Evolutionary conservation across 2,329 filamentous ascomycete genomes (phyloP), one percentile per base, ranked within the genome.

Genomic region (Dactylellina sp.): DNA sequence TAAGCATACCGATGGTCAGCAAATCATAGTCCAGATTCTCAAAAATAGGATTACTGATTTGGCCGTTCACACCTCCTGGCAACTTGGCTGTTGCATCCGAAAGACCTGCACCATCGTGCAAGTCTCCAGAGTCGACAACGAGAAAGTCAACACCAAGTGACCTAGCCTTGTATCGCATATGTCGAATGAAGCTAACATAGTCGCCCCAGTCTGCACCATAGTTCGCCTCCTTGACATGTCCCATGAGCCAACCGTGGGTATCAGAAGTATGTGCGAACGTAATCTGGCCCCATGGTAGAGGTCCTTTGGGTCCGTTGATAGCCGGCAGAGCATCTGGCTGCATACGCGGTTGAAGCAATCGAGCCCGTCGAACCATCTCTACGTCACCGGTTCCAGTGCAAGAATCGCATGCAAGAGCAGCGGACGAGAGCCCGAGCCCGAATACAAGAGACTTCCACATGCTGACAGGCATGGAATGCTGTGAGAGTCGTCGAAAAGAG

Each of bases 161-260:
- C 79, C 97, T 91, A 63, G 93, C 92, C 79, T 87, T 89, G 77
- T 88, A 86, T 64, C 88, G 90, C 85, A 99, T 88, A 80, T 94
- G 92, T 37, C 89, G 85, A 35, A 93, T 88, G 80, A 99, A 97
- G 5, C 94, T 97, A 78, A 98, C 86, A 81, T 98, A 99, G 82
- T 99, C 95, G 70, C 95, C 95, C 93, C 95, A 98, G 81, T 99
- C 95, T 50, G 92, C 94, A 5, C 92, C 93, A 82, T 96, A 99
- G 72, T 95, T 94, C 1, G 92, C 86, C 89, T 99, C 95, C 83
- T 93, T 89, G 3, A 98, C 83, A 84, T 99, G 95, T 0, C 95
- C 95, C 7, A 88, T 92, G 80, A 96, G 89, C 95, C 95, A 99
- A 78, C 95, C 70, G 61, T 74, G 62, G n/a, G 71, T 75, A 46